Evolutionary conservation across 2,329 filamentous ascomycete species (phyloP).

Genomic region (Cladosporium sp.): DNA sequence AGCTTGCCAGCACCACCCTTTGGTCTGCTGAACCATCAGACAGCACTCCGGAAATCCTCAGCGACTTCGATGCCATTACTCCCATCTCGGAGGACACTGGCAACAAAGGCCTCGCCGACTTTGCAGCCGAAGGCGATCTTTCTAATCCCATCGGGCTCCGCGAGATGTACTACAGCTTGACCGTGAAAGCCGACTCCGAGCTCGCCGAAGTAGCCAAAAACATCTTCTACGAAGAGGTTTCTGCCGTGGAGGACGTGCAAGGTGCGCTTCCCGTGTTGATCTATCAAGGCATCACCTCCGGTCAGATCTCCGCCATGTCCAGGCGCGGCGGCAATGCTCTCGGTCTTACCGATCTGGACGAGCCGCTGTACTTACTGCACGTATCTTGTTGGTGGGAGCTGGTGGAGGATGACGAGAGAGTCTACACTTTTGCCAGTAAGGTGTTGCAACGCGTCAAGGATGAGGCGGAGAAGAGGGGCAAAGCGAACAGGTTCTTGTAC

Average conservation of each 20-base stretch:
- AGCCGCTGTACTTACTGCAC: conserved; percentile 1
- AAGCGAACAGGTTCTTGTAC: conserved; percentile 24
- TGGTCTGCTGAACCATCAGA: no score
- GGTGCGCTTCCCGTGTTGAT: conserved; percentile 13
- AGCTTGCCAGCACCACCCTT: no score
- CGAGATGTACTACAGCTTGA: conserved; percentile 14
- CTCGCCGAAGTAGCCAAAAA: not conserved
- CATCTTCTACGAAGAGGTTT: conserved; percentile 10
- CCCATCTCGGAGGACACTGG: no score
- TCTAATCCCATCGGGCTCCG: conserved; percentile 13
- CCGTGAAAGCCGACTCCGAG: not conserved
- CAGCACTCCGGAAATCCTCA: not conserved
- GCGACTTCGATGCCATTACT: no score
- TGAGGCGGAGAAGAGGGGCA: not conserved
- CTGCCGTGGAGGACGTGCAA: conserved; percentile 9
- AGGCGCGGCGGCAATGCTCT: not conserved
- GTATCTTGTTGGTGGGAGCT: not conserved
- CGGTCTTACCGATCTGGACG: conserved; percentile 11
- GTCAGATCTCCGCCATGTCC: not conserved
- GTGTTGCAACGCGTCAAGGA: no score
- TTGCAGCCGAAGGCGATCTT: not conserved
- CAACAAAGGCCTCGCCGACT: no score
- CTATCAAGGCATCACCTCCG: conserved; percentile 6
- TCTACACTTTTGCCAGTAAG: not conserved
- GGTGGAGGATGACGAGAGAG: not conserved